Base-by-base conservation (phyloP, 106 monocot genomes). In the Dendrobium officinale region DNA sequence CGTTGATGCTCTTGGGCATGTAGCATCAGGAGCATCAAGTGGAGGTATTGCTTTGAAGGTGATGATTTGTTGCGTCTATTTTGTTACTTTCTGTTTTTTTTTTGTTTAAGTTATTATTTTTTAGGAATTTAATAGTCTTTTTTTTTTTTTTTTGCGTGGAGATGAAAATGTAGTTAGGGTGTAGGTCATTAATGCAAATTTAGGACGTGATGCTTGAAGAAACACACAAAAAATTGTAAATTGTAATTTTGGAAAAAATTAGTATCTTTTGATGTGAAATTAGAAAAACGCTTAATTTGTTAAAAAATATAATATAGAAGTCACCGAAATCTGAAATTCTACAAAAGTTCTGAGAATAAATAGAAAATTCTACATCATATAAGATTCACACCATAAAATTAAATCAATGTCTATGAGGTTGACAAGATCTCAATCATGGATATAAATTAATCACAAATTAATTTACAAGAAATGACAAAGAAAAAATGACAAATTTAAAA, bases 11-110 rank as follows among this genome's bases (percentile, higher is more conserved):
- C 82, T 78, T 76, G 98, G 98, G 40, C 51, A 89, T 85, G 81
- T 95, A 67, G 94, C 98, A 24, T 89, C 92, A 11, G 98, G 94
- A 20, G 89, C 98, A 84, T 98, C 98, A 61, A 98, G 98, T 87
- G 98, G 98, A 9, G 98, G 98, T 33, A 91, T 98, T 85, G 95
- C 98, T 45, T 81, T 98, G 68, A 98, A 98, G 95, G 98, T 95
- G 48, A 72, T 61, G 26, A 70, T 72, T 76, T 37, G 8, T 64
- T 44, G 4, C 6, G 13, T 27, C n/a, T 44, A 44, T 43, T 78
- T 40, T 78, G 27, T 16, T 79, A 31, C 2, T 42, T 13, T 37
- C 13, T 3, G 0, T 16, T 37, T 37, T 70, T 70, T 37, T 2
- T 7, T 67, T 64, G 31, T 33, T 11, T 5, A 4, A 1, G 2